A percentile compares a stretch with the other conserved stretches of the same genome.
These are phyloP conservation scores for Pleurotus giganteus DNA, from an alignment of 768 basidiomycete genomes.

Conservation along the genomic window DNA sequence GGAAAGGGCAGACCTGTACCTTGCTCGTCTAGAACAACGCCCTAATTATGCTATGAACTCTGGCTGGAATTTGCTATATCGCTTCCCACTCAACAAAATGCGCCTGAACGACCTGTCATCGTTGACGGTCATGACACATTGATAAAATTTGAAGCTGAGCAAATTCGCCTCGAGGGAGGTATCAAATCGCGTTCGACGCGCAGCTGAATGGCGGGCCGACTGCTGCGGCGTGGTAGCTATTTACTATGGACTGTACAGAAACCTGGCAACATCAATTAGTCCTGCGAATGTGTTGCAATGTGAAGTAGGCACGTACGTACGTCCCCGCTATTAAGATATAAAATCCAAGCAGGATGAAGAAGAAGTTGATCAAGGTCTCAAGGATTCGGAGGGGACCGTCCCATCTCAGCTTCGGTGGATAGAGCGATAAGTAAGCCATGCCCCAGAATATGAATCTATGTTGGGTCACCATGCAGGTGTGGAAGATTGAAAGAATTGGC, in stretches of 20 bases:
- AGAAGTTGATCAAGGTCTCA: slow-evolving; percentile 38
- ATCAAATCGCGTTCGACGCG: slow-evolving; percentile 25
- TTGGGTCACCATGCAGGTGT: too few species aligned
- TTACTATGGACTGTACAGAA: slow-evolving; percentile 34
- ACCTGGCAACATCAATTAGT: slow-evolving; percentile 19
- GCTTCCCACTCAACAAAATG: too few species aligned
- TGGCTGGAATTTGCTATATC: neutral
- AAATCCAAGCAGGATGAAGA: slow-evolving; percentile 32
- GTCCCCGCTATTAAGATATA: slow-evolving; percentile 38
- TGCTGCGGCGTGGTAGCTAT: slow-evolving; percentile 26
- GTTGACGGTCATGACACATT: too few species aligned
- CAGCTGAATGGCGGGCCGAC: slow-evolving; percentile 32
- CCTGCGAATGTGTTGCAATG: slow-evolving; percentile 15
- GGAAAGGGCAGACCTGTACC: too few species aligned
- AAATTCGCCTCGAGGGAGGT: too few species aligned
- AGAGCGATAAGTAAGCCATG: slow-evolving; percentile 39
- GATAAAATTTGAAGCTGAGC: too few species aligned
- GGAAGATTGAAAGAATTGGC: neutral
- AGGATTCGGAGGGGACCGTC: slow-evolving; percentile 23
- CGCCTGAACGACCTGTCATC: too few species aligned
- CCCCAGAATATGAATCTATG: slow-evolving; percentile 44
- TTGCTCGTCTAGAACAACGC: too few species aligned
- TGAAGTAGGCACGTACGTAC: slow-evolving; percentile 29
- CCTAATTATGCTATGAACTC: too few species aligned
- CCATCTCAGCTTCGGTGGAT: slow-evolving; percentile 34